Percentiles rank a stretch among this genome's conserved stretches.
Conservation (phyloP, 306 rosid species). For the Crataegus laevigata region DNA sequence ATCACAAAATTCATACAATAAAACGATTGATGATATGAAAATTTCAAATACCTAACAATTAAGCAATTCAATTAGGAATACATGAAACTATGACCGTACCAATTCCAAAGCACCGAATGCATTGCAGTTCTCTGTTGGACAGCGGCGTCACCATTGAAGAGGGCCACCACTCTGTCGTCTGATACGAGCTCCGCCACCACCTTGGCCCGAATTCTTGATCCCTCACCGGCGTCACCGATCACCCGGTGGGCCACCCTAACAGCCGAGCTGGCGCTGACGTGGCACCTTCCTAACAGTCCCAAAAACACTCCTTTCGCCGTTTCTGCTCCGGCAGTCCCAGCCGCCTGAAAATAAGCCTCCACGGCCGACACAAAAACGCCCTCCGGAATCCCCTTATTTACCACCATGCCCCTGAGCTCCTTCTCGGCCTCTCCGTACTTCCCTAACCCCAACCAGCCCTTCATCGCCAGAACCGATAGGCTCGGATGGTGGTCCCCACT, state of each 20-base stretch:
- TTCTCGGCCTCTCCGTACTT: constrained; percentile 74
- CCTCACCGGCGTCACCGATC: constrained; percentile 48
- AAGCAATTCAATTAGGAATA: neutral
- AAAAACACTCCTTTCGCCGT: constrained; percentile 81
- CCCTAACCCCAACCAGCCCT: constrained; percentile 83
- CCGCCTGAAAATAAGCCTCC: constrained; percentile 67
- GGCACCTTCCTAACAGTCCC: constrained; percentile 82
- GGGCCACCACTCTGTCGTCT: constrained; percentile 76
- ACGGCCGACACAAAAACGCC: constrained; percentile 84
- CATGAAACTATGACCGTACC: constrained; percentile 30
- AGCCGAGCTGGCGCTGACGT: constrained; percentile 74
- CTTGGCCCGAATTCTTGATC: constrained; percentile 59
- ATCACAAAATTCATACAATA: neutral
- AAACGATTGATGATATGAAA: neutral
- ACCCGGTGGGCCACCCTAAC: constrained; percentile 71
- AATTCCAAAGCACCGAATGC: constrained; percentile 89
- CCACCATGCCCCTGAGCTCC: constrained; percentile 83
- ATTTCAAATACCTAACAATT: neutral
- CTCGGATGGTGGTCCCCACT: constrained; percentile 79
- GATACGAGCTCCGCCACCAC: constrained; percentile 84
- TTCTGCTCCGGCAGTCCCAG: constrained; percentile 84
- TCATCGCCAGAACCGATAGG: constrained; percentile 82
- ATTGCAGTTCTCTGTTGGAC: constrained; percentile 65
- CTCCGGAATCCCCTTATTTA: constrained; percentile 69
- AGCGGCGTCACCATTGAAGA: constrained; percentile 50